phyloP scores from a whole-genome alignment of 192 early-diverging fungal genomes.

The Coemansia sp. region DNA sequence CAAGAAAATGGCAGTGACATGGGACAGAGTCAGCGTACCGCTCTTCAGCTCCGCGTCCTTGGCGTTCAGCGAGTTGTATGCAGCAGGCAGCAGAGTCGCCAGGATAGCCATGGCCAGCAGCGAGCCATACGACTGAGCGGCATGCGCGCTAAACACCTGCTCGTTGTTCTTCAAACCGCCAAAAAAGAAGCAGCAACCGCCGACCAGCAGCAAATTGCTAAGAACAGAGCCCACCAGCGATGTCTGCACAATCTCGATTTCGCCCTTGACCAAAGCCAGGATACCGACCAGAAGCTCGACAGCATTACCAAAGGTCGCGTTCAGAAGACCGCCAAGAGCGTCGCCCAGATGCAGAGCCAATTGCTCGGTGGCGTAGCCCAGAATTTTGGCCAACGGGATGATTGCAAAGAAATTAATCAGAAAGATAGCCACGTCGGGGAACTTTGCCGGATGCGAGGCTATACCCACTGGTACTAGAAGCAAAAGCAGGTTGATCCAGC shows the following conservation, averaged over 20 bases:
- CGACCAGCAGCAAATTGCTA: constrained; percentile 82
- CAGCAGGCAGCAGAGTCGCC: constrained; percentile 71
- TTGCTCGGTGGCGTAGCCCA: constrained; percentile 78
- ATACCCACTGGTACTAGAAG: constrained; percentile 82
- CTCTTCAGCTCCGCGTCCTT: constrained; percentile 45
- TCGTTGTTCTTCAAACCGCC: constrained; percentile 78
- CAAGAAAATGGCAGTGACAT: constrained; percentile 67
- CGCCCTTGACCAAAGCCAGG: constrained; percentile 74
- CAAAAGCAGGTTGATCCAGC: constrained; percentile 70
- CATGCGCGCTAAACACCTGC: constrained; percentile 70
- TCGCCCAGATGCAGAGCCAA: constrained; percentile 60
- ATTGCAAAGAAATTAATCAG: constrained; percentile 89
- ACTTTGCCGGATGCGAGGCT: constrained; percentile 60
- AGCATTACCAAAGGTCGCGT: constrained; percentile 80
- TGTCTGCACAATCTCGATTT: constrained; percentile 84
- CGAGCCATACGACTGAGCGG: constrained; percentile 72
- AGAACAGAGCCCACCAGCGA: constrained; percentile 88
- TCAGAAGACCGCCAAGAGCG: constrained; percentile 81
- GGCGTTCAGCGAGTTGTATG: constrained; percentile 57
- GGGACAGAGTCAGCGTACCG: constrained; percentile 61
- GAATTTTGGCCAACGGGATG: constrained; percentile 83
- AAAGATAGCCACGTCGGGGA: constrained; percentile 70
- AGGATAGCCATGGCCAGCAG: constrained; percentile 67
- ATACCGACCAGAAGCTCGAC: constrained; percentile 84
- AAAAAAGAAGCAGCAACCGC: constrained; percentile 83